Percentiles rank a stretch among this genome's conserved stretches.
Evolutionary conservation across 192 early-diverging fungal genomes (phyloP).

Genomic region (Coemansia erecta): DNA sequence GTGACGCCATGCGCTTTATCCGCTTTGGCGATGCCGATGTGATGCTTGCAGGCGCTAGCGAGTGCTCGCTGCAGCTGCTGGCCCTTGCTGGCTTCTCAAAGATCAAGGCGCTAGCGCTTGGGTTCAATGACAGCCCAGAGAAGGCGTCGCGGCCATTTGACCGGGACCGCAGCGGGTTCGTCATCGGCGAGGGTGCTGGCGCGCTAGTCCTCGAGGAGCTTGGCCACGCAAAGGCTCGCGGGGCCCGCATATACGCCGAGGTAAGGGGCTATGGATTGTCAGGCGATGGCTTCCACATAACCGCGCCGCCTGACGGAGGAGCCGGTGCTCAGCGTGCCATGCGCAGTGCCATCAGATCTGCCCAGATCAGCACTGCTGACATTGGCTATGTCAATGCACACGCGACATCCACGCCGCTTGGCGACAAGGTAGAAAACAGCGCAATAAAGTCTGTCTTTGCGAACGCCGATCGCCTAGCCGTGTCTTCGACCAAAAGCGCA

Average conservation of each 20-base stretch:
- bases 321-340: conserved; percentile 85
- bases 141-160: conserved; percentile 93
- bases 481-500: conserved; percentile 90
- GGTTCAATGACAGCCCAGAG: conserved; percentile 75
- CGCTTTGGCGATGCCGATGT: conserved; percentile 90
- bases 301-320: conserved; percentile 84
- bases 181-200: conserved; percentile 91
- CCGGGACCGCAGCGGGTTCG: conserved; percentile 81
- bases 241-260: conserved; percentile 90
- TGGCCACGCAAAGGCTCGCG: conserved; percentile 79
- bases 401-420: conserved; percentile 83
- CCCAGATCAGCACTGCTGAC: conserved; percentile 57
- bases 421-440: conserved; percentile 81
- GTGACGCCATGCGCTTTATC: conserved; percentile 93
- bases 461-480: conserved; percentile 52
- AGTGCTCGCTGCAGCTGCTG: conserved; percentile 81
- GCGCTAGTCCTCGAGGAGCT: conserved; percentile 87
- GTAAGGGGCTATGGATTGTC: conserved; percentile 87
- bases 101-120: conserved; percentile 76
- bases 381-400: conserved; percentile 93
- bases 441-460: conserved; percentile 82
- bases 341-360: conserved; percentile 68
- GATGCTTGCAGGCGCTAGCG: conserved; percentile 90
- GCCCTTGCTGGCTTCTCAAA: conserved; percentile 84
- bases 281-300: conserved; percentile 91